Conservation (phyloP, 1,284 basidiomycete genomes). For the Fistulina hepatica region DNA sequence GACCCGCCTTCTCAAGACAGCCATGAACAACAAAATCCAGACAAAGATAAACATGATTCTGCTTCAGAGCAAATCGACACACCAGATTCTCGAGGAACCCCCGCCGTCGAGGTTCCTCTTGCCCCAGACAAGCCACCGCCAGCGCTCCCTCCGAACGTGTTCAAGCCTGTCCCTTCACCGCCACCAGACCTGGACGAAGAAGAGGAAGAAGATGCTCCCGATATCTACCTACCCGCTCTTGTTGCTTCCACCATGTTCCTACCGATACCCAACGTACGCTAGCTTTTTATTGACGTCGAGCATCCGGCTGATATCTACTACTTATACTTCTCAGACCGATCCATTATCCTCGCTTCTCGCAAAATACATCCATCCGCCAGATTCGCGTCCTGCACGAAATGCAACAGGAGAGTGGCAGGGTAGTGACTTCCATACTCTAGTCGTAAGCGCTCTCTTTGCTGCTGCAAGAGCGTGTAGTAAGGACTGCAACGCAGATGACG, state of each 20-base stretch:
- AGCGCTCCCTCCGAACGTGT: conserved; percentile 21
- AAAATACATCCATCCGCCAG: conserved; percentile 69
- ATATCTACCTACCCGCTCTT: conserved; percentile 50
- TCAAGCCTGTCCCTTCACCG: conserved; percentile 37
- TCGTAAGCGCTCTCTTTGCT: conserved; percentile 38
- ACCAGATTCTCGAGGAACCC: conserved; percentile 5
- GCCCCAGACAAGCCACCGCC: too few relatives aligned
- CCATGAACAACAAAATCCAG: too few relatives aligned
- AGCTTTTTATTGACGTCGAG: conserved; percentile 46
- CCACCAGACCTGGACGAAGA: conserved; percentile 29
- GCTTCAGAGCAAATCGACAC: conserved; percentile 14
- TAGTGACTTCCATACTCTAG: conserved; percentile 61
- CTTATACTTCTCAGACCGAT: conserved; percentile 55
- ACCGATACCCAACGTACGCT: conserved; percentile 74
- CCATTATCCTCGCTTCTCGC: conserved; percentile 65
- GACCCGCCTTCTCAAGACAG: too few relatives aligned
- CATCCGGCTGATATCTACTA: conserved; percentile 27
- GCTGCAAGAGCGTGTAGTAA: conserved; percentile 10
- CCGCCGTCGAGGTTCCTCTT: conserved; percentile 29
- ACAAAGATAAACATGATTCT: conserved; percentile 23
- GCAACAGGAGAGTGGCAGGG: conserved; percentile 60
- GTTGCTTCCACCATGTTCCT: conserved; percentile 66
- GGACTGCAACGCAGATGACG: conserved; percentile 50
- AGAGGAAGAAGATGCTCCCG: conserved; percentile 40
- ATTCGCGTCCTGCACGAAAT: conserved; percentile 61